Base-by-base conservation (phyloP, 2,329 filamentous ascomycete genomes). In the Beauveria bassiana region DNA sequence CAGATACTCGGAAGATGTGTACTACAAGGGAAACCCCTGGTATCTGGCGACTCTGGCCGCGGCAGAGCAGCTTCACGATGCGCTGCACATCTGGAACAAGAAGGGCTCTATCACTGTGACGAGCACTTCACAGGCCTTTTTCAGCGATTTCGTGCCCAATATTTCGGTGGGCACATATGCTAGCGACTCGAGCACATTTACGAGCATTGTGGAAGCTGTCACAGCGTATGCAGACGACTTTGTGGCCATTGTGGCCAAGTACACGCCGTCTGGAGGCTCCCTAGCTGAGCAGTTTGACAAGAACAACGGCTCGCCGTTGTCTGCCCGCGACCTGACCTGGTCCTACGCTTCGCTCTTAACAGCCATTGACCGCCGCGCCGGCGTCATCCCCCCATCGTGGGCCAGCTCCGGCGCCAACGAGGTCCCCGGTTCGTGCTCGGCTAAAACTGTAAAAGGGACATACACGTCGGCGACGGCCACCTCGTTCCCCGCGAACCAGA, bases 21-120 rank as follows among this genome's bases (percentile, higher is more conserved):
- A 93, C 74, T 88, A 87, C 72, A 84, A 84, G 63, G 90, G 89
- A 1, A 92, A 95, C 71, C 90, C 90, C 1, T 95, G 90, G 90
- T 90, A 91, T 68, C 79, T 93, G 14, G 82, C 82, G 67, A 93
- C 88, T 1, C 79, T 91, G 34, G 89, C 89, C 1, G 89, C 89
- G 0, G 91, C 90, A 3, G 90, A 95, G 73, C 87, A 90, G 70
- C 81, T 96, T 3, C 93, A 92, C 71, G 86, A 89, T 67, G 87
- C 90, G 1, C 69, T 92, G 1, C 86, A 87, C 65, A 85, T 88
- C 55, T 93, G 89, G 88, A 79, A 87, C 64, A 73, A 77, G 42
- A 72, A 79, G 28, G 86, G 85, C 1, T 86, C 79, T 6, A 80
- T 96, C 67, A 81, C 80, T 0, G 81, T 93, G 52, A 87, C 84